Evolutionary conservation across 2,329 filamentous ascomycete species (phyloP).

Genomic region (Microcyclospora pomicola): DNA sequence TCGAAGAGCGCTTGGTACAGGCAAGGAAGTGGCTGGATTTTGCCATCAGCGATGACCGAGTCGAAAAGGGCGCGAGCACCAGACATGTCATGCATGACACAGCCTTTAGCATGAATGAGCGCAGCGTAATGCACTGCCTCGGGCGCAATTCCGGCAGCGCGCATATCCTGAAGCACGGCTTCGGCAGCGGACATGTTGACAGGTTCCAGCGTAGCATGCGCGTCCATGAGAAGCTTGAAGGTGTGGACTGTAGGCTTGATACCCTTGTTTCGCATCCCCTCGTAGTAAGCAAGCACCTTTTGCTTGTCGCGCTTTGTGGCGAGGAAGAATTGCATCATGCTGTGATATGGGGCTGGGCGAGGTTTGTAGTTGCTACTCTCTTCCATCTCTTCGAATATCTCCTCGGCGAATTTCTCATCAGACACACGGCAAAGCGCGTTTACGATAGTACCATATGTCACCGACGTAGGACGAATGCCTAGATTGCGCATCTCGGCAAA

Average conservation of each 20-base stretch:
- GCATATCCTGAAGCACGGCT: slow-evolving; percentile 65
- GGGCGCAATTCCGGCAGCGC: slow-evolving; percentile 56
- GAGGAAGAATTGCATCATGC: slow-evolving; percentile 98
- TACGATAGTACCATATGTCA: slow-evolving; percentile 96
- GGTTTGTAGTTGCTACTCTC: slow-evolving; percentile 98
- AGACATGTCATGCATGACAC: slow-evolving; percentile 79
- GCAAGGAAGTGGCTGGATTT: slow-evolving; percentile 62
- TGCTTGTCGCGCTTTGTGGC: slow-evolving; percentile 90
- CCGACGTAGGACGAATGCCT: slow-evolving; percentile 87
- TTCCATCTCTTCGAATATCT: slow-evolving; percentile 99
- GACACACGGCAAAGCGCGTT: slow-evolving; percentile 95
- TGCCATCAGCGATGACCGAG: slow-evolving; percentile 53
- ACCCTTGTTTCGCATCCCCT: slow-evolving; percentile 76
- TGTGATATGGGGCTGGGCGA: slow-evolving; percentile 92
- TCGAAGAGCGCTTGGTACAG: slow-evolving; percentile 96
- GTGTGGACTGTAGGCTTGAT: slow-evolving; percentile 92
- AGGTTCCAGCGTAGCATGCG: slow-evolving; percentile 85
- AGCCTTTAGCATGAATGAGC: slow-evolving; percentile 89
- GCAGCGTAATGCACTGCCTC: slow-evolving; percentile 94
- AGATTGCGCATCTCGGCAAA: slow-evolving; percentile 93
- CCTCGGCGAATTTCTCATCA: slow-evolving; percentile 93
- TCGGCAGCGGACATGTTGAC: slow-evolving; percentile 81
- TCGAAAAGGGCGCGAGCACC: slow-evolving; percentile 75
- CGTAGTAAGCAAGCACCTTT: slow-evolving; percentile 89
- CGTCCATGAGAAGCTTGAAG: slow-evolving; percentile 93